A percentile compares a stretch with the other conserved stretches of the same genome.
These are phyloP conservation scores for Colletotrichum sp. DNA, from an alignment of 2,329 filamentous ascomycete genomes.

Conservation along the genomic window DNA sequence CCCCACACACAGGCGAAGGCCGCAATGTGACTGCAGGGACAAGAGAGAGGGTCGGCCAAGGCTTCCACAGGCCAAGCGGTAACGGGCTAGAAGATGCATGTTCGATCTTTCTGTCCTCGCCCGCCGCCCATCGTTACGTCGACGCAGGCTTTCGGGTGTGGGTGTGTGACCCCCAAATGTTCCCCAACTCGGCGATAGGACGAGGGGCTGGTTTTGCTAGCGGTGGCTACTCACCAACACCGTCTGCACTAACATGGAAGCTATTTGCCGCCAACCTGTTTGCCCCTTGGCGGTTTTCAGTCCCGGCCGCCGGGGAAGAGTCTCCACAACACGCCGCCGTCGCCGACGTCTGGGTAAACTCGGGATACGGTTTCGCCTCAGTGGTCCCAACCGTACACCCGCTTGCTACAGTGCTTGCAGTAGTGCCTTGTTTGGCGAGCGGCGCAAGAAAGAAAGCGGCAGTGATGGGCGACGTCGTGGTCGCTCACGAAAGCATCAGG, in stretches of 20 bases:
- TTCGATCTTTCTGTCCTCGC: not conserved
- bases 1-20: not conserved
- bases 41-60: slow-evolving; percentile 3
- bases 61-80: not conserved
- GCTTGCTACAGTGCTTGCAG: slow-evolving; percentile 18
- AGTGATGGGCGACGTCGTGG: not conserved
- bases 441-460: not conserved
- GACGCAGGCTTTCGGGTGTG: not conserved
- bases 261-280: not conserved
- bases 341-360: not conserved
- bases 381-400: not conserved
- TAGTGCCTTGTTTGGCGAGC: not conserved
- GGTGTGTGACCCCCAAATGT: not conserved
- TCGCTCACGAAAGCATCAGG: not conserved
- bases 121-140: not conserved
- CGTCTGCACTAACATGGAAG: not conserved
- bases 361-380: slow-evolving; percentile 1
- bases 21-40: not conserved
- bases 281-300: not conserved
- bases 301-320: not conserved
- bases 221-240: not conserved
- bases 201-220: not conserved
- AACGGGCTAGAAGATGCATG: not conserved
- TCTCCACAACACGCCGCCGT: not conserved
- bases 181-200: not conserved